Conservation (phyloP, 2,329 filamentous ascomycete species). For the Ophiocordyceps australis region DNA sequence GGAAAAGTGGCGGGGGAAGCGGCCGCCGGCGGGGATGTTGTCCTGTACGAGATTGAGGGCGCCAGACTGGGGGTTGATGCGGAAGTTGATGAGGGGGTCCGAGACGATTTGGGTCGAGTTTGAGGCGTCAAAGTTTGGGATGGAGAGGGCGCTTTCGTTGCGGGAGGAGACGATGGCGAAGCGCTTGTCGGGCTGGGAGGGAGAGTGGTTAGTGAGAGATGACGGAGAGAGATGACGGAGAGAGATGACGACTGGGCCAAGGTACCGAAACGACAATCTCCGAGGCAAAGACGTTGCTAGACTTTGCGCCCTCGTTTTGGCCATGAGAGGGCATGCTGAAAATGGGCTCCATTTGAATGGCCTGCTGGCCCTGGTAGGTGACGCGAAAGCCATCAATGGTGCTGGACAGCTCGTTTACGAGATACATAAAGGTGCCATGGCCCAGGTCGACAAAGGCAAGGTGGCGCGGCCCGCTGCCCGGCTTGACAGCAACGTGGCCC, state of each 20-base stretch:
- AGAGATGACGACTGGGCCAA: background rate
- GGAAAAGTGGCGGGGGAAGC: constrained; percentile 47
- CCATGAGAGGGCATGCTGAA: constrained; percentile 31
- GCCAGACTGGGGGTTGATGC: constrained; percentile 34
- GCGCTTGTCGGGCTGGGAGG: constrained; percentile 31
- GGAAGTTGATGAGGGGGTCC: constrained; percentile 47
- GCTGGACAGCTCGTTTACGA: constrained; percentile 43
- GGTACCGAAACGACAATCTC: constrained; percentile 36
- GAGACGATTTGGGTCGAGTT: constrained; percentile 29
- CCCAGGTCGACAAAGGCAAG: constrained; percentile 32
- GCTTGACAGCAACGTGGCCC: constrained; percentile 19
- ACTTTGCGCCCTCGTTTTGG: constrained; percentile 15
- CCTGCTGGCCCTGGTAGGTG: constrained; percentile 24
- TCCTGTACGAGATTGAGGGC: constrained; percentile 32
- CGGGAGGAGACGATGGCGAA: constrained; percentile 54
- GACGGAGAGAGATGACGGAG: background rate
- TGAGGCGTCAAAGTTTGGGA: constrained; percentile 22
- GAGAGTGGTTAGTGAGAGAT: background rate
- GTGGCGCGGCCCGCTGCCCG: constrained; percentile 48
- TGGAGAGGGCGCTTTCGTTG: constrained; percentile 34
- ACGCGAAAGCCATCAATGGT: constrained; percentile 38
- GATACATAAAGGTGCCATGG: constrained; percentile 33
- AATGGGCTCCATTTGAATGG: constrained; percentile 24
- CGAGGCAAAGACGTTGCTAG: constrained; percentile 24
- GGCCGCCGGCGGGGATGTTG: constrained; percentile 42